A percentile compares a stretch with the other conserved stretches of the same genome.
Conservation (phyloP, 2,329 filamentous ascomycete species). For the Penicillium oxalicum region DNA sequence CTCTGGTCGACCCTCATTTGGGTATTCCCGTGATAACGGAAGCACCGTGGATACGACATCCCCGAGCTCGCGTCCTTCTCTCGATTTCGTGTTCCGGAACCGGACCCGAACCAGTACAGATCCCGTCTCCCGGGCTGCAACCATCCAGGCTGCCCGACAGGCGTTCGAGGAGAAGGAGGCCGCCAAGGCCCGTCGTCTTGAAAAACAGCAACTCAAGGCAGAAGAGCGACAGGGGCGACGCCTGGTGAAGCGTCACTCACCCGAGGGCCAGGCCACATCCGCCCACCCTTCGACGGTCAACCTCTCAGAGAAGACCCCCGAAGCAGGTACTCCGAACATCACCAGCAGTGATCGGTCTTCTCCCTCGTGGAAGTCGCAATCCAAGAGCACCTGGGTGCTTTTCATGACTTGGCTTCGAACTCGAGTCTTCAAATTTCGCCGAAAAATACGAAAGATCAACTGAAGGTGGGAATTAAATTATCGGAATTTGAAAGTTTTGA, state of each 20-base stretch:
- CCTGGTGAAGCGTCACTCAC: conserved; percentile 34
- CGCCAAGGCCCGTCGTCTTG: conserved; percentile 50
- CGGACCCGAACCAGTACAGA: conserved; percentile 47
- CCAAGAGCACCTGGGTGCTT: conserved; percentile 44
- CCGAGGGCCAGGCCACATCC: conserved; percentile 10
- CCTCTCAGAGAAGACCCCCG: conserved; percentile 17
- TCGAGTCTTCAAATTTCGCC: conserved; percentile 47
- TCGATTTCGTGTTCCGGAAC: conserved; percentile 52
- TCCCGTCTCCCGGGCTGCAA: conserved; percentile 49
- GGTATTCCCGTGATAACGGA: conserved; percentile 47
- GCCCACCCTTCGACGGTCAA: conserved; percentile 11
- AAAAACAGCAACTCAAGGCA: conserved; percentile 47
- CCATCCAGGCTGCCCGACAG: conserved; percentile 50
- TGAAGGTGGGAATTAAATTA: conserved; percentile 8
- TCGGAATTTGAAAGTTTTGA: too few species aligned
- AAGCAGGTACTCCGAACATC: conserved; percentile 5
- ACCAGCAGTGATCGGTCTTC: conserved; percentile 6
- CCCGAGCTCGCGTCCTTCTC: conserved; percentile 50
- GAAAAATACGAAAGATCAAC: conserved; percentile 26
- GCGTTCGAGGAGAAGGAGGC: conserved; percentile 56
- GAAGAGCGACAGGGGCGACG: conserved; percentile 42
- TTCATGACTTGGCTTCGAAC: conserved; percentile 55
- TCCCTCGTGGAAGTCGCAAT: conserved; percentile 28
- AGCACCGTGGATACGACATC: conserved; percentile 47
- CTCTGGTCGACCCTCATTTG: conserved; percentile 42